phyloP scores from a whole-genome alignment of 805 yeast genomes.

The Candida palmyrensis region DNA sequence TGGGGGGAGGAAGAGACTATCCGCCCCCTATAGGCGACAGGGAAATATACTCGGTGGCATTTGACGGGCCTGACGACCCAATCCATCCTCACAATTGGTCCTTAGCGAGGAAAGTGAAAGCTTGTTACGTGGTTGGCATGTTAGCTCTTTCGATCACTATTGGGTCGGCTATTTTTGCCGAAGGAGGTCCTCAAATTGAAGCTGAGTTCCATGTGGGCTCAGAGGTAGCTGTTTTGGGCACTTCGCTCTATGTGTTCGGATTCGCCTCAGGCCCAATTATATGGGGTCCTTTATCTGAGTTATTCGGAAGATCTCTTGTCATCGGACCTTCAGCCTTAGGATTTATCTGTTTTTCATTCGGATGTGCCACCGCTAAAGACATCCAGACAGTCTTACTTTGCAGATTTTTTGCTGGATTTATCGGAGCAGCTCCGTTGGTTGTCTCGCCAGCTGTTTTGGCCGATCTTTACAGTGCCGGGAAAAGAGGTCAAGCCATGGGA shows the following conservation, averaged over 20 bases:
- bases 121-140: slow-evolving; percentile 14
- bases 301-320: slow-evolving; percentile 66
- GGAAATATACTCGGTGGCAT: slow-evolving; percentile 10
- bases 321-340: slow-evolving; percentile 41
- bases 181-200: slow-evolving; percentile 46
- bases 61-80: slow-evolving; percentile 14
- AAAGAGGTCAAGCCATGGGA: slow-evolving; percentile 73
- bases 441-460: slow-evolving; percentile 83
- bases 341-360: slow-evolving; percentile 42
- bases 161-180: slow-evolving; percentile 73
- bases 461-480: slow-evolving; percentile 62
- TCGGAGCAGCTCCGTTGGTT: slow-evolving; percentile 79
- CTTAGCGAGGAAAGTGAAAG: slow-evolving; percentile 19
- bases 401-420: slow-evolving; percentile 70
- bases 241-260: slow-evolving; percentile 85
- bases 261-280: slow-evolving; percentile 89
- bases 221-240: slow-evolving; percentile 68
- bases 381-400: slow-evolving; percentile 68
- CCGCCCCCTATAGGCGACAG: slow-evolving; percentile 10
- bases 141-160: slow-evolving; percentile 38
- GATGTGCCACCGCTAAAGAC: slow-evolving; percentile 68
- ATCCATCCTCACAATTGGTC: slow-evolving; percentile 33
- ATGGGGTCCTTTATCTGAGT: slow-evolving; percentile 85
- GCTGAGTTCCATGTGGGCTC: slow-evolving; percentile 50
- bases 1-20: slow-evolving; percentile 14